Base-by-base conservation (phyloP, 1,284 basidiomycete species). In the Boletus subluridellus region DNA sequence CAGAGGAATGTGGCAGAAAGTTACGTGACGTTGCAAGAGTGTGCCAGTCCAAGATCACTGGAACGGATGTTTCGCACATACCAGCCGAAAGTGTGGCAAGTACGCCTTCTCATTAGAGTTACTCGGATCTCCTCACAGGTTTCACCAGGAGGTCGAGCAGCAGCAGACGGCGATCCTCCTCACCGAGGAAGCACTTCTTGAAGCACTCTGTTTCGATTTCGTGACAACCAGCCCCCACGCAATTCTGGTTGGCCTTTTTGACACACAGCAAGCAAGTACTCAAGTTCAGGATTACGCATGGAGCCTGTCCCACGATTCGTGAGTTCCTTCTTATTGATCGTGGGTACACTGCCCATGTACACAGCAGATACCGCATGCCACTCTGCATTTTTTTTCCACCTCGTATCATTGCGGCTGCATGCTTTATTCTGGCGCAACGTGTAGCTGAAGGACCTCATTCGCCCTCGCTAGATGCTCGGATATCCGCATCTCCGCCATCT, bases 201-300 rank as follows among this genome's bases (percentile, higher is more conserved):
- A 95, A 66, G 89, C 91, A 0, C 79, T 97, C 5, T 96, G 94
- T 76, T 97, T 97, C 70, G 95, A 97, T 73, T 89, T 95, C 69
- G 83, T 88, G 38, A 85, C 95, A 24, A 85, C 86, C 60, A 93
- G 87, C 65, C 92, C 94, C 24, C 94, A 95, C 68, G 82, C 85
- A 28, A 80, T 88, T 51, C 77, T 95, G 44, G 84, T 85, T 46
- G 85, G 85, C 65, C 76, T 87, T 24, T 88, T 86, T 67, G 81
- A 85, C 54, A 75, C 78, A 5, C 74, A 79, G 44, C 78, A 80
- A 62, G 76, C 79, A 51, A 78, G 78, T 38, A 57, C 67, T 26
- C 68, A 77, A 21, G 71, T 89, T 32, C 83, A 88, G 68, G 87
- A 91, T 66, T 86, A 83, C 69, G 84, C 89, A 17, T 93, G 90